Base-by-base conservation (phyloP, 371 early-diverging fungal species). In the Blakeslea trispora region DNA sequence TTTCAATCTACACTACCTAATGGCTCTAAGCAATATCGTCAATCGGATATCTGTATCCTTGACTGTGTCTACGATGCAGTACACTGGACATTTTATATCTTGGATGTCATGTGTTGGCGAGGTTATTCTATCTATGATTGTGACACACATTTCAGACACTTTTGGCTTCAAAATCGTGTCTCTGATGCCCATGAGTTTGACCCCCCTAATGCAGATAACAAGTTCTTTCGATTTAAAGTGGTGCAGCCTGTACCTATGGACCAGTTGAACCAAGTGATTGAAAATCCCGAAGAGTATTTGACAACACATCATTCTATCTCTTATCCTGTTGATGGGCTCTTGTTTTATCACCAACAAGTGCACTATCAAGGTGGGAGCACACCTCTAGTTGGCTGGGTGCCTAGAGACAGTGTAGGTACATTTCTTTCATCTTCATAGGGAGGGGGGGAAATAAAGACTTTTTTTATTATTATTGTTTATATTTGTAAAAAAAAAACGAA, bases 41-140 rank as follows among this genome's bases (percentile, higher is more conserved):
- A 55, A n/a, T 65, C 81, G 8, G 81, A 82, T 45, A 81, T 81
- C 48, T 81, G 83, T 61, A 79, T 84, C 7, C 63, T 86, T 19
- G 86, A 86, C 45, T 86, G 86, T 59, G 72, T 86, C 3, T 86
- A 80, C 53, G 82, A 84, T 56, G 69, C 77, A 2, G 61, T 64
- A 7, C 72, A 78, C 15, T 72, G 79, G 68, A 83, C 82, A 13
- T 86, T 79, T 53, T 84, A 84, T 63, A 78, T 84, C 1, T 44
- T 86, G 24, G 86, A 86, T 56, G 69, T 84, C 17, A 78, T 86
- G 83, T 83, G 83, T 44, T 86, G 86, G 86, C 73, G 81, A 44
- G 84, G 83, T 0, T 81, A 84, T 40, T 69, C 84, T n/a, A 75
- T 82, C 0, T 76, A 77, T 47, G 81, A 86, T 49, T 86, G 86